Evolutionary conservation across 257 asterid species (phyloP).

Genomic region (Solanum medicagineum): DNA sequence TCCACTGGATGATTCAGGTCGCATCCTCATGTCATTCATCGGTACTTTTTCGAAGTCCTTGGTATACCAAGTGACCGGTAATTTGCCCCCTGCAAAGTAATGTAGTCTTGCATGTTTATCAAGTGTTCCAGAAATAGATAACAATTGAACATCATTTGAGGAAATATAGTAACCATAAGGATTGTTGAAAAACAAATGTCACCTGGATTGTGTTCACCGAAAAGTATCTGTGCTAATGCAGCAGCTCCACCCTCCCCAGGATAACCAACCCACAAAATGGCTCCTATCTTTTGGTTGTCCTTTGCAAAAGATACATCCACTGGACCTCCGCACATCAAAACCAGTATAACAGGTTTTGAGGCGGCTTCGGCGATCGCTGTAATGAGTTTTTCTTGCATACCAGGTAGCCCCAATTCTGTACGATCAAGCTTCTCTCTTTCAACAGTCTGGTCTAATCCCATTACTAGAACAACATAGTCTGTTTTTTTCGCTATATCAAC

Average conservation of each 20-base stretch:
- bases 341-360: conserved; percentile 32
- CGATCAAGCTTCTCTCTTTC: conserved; percentile 50
- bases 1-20: conserved; percentile 39
- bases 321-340: conserved; percentile 55
- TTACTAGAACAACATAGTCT: conserved; percentile 42
- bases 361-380: conserved; percentile 30
- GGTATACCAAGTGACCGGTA: conserved; percentile 72
- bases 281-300: conserved; percentile 29
- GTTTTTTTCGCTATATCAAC: conserved; percentile 15
- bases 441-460: conserved; percentile 54
- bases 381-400: conserved; percentile 32
- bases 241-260: conserved; percentile 70
- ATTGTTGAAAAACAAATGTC: neutral
- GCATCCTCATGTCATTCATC: conserved; percentile 76
- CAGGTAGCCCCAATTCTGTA: conserved; percentile 37
- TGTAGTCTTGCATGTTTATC: neutral
- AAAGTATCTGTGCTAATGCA: conserved; percentile 42
- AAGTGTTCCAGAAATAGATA: neutral
- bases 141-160: neutral
- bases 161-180: neutral
- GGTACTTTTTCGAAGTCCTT: conserved; percentile 31
- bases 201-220: conserved; percentile 63
- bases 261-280: conserved; percentile 36
- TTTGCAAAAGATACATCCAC: conserved; percentile 57
- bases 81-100: conserved; percentile 36